Percentiles rank a stretch among this genome's conserved stretches.
Conservation (phyloP, 129 eudicot genomes). For the Arctium minus region DNA sequence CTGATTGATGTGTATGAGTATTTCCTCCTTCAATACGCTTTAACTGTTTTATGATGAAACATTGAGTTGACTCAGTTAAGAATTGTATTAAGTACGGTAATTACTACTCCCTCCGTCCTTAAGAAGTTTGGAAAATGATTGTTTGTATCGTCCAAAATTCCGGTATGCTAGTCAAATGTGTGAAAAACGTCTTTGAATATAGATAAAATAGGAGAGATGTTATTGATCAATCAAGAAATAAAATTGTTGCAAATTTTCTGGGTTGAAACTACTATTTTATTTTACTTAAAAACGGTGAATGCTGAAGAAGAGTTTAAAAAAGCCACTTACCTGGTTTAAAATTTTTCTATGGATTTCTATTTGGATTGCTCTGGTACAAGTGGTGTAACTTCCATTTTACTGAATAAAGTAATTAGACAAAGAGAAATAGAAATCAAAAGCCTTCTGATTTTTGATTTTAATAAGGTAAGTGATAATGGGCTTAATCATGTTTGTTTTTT, state of each 20-base stretch:
- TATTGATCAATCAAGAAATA: background rate
- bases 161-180: background rate
- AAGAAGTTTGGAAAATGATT: background rate
- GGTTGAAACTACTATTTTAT: background rate
- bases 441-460: background rate
- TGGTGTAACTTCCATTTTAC: background rate
- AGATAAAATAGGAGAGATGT: background rate
- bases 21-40: background rate
- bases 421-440: background rate
- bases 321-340: background rate
- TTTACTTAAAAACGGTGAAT: background rate
- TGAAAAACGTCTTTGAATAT: background rate
- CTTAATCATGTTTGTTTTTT: background rate
- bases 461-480: constrained; percentile 1
- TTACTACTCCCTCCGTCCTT: background rate
- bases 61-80: background rate
- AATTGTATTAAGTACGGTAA: background rate
- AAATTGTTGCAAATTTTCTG: background rate
- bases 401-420: background rate
- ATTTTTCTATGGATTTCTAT: background rate
- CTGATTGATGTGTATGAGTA: constrained; percentile 3
- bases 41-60: background rate
- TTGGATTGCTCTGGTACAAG: background rate
- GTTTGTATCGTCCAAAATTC: background rate
- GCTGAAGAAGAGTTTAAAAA: background rate